Evolutionary conservation across 805 yeast genomes (phyloP).

Genomic region (Metschnikowia baotianmanensis): DNA sequence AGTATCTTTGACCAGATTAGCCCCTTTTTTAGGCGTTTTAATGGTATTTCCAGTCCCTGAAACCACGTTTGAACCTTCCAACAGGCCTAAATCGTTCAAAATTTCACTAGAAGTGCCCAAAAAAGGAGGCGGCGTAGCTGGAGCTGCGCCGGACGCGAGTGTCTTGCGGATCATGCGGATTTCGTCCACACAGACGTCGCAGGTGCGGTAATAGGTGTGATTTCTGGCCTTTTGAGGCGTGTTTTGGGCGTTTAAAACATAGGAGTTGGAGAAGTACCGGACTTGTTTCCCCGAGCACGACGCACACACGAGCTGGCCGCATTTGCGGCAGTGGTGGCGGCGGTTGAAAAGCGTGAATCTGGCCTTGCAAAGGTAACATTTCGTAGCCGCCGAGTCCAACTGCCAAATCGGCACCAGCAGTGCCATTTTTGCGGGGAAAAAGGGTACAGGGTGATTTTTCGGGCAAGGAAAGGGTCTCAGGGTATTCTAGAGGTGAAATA

Average conservation of each 20-base stretch:
- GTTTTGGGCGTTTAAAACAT: conserved; percentile 19
- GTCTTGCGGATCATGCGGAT: conserved; percentile 24
- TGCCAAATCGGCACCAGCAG: conserved; percentile 52
- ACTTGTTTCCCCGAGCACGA: conserved; percentile 55
- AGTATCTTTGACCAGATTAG: conserved; percentile 13
- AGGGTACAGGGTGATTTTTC: background rate
- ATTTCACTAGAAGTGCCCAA: background rate
- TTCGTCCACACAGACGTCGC: conserved; percentile 70
- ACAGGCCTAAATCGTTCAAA: background rate
- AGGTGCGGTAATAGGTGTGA: conserved; percentile 56
- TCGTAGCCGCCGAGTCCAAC: conserved; percentile 51
- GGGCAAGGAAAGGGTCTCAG: too few species aligned
- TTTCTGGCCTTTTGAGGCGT: conserved; percentile 11
- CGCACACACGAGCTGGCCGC: conserved; percentile 80
- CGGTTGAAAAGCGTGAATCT: conserved; percentile 61
- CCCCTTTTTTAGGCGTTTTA: background rate
- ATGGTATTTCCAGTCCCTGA: background rate
- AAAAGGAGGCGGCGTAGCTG: conserved; percentile 3
- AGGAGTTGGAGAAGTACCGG: conserved; percentile 26
- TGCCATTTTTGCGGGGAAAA: background rate
- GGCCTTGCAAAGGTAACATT: conserved; percentile 55
- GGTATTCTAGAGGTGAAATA: too few species aligned
- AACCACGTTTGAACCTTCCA: background rate
- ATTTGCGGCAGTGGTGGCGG: conserved; percentile 79
- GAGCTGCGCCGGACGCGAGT: conserved; percentile 8